phyloP scores from a whole-genome alignment of 495 filamentous ascomycete genomes.

The Lophiostoma macrostomum region DNA sequence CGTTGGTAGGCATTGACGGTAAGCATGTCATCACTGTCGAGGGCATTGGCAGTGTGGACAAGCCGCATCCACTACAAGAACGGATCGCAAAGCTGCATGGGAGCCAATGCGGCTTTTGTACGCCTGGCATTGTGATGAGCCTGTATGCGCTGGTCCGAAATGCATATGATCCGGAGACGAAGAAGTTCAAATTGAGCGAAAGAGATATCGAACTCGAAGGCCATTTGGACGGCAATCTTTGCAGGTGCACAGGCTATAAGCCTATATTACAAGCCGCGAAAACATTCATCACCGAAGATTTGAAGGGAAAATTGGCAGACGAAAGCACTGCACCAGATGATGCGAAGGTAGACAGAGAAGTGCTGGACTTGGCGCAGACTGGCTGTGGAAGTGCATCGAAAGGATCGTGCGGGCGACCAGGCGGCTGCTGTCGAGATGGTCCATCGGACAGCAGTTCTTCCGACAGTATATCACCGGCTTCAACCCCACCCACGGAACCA shows the following conservation, averaged over 20 bases:
- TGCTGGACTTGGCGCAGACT: conserved; percentile 1
- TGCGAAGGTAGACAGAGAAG: conserved; percentile 11
- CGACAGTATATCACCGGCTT: conserved; percentile 20
- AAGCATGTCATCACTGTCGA: conserved; percentile 48
- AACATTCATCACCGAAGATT: conserved; percentile 50
- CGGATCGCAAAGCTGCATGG: conserved; percentile 46
- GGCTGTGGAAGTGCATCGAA: conserved; percentile 13
- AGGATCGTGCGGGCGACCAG: conserved; percentile 40
- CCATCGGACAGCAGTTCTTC: conserved; percentile 19
- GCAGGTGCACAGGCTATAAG: conserved; percentile 46
- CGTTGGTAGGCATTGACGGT: conserved; percentile 39
- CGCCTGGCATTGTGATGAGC: conserved; percentile 46
- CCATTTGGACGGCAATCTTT: conserved; percentile 45
- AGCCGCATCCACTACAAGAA: conserved; percentile 45
- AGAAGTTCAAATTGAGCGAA: conserved; percentile 35
- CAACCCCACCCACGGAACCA: conserved; percentile 17
- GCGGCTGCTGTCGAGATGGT: conserved; percentile 43
- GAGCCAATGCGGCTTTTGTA: conserved; percentile 42
- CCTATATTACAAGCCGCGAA: conserved; percentile 47
- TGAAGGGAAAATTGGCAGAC: conserved; percentile 39
- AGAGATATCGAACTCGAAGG: conserved; percentile 43
- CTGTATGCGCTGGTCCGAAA: conserved; percentile 45
- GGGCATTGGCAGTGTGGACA: conserved; percentile 40
- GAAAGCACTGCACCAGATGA: background rate
- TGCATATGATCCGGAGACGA: conserved; percentile 39